Conservation (phyloP, 345 rosid genomes). For the Eucalyptus sp. region DNA sequence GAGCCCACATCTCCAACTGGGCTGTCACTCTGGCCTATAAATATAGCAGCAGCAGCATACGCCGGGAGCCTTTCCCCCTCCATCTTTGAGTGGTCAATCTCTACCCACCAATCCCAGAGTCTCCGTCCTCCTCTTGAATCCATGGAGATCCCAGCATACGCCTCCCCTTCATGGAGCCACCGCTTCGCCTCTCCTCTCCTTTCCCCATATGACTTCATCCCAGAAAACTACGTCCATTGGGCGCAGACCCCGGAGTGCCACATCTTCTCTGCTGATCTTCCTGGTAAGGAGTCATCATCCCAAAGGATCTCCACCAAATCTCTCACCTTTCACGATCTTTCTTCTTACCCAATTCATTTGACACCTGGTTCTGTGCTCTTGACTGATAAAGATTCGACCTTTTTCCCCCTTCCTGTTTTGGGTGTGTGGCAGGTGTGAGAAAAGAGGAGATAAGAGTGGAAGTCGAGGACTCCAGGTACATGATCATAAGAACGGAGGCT, state of each 20-base stretch:
- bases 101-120: background rate
- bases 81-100: background rate
- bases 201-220: constrained; percentile 6
- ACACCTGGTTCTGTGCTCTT: background rate
- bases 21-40: background rate
- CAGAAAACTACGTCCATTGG: constrained; percentile 56
- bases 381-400: background rate
- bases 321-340: background rate
- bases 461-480: constrained; percentile 59
- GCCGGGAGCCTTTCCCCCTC: background rate
- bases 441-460: constrained; percentile 71
- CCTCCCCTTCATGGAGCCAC: constrained; percentile 34
- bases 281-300: constrained; percentile 18
- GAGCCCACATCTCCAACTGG: background rate
- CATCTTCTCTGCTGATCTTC: constrained; percentile 60
- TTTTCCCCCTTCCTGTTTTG: background rate
- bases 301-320: too few relatives aligned
- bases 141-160: constrained; percentile 37
- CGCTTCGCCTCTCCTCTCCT: constrained; percentile 14
- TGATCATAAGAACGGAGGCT: constrained; percentile 50
- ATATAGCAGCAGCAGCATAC: background rate
- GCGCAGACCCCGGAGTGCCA: constrained; percentile 57
- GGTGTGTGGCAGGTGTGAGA: constrained; percentile 43
- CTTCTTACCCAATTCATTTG: background rate
- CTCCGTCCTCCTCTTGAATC: background rate